These are phyloP conservation scores for Monosporascus sp. DNA, from an alignment of 2,329 filamentous ascomycete species.

Conservation along the genomic window DNA sequence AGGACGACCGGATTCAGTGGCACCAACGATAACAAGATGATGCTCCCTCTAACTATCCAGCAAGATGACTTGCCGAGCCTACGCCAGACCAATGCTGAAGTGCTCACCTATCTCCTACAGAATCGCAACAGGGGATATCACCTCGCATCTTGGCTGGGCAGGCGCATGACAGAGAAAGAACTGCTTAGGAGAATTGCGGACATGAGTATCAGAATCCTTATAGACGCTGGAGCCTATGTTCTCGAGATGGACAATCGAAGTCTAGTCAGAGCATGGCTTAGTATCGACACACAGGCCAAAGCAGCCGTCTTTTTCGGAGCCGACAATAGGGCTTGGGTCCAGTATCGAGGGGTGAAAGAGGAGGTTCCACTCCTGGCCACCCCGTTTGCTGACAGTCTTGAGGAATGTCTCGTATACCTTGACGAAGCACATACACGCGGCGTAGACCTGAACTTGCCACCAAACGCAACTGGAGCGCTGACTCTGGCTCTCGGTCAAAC, in stretches of 20 bases:
- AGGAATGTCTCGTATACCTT: slow-evolving; percentile 50
- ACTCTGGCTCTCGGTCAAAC: slow-evolving; percentile 53
- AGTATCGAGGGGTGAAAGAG: slow-evolving; percentile 29
- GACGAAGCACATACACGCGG: slow-evolving; percentile 57
- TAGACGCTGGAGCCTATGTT: slow-evolving; percentile 63
- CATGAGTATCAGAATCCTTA: slow-evolving; percentile 44
- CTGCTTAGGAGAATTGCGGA: slow-evolving; percentile 36
- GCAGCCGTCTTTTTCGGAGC: slow-evolving; percentile 51
- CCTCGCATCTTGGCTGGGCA: slow-evolving; percentile 17
- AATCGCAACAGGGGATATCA: slow-evolving; percentile 43
- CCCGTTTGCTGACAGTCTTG: slow-evolving; percentile 48
- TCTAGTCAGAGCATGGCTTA: slow-evolving; percentile 47
- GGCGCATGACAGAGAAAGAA: slow-evolving; percentile 36
- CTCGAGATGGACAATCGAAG: slow-evolving; percentile 53
- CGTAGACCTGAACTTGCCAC: slow-evolving; percentile 53
- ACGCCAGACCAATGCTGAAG: slow-evolving; percentile 57
- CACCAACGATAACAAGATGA: slow-evolving; percentile 60
- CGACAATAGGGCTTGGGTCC: slow-evolving; percentile 39
- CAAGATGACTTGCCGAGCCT: slow-evolving; percentile 55
- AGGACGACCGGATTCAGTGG: slow-evolving; percentile 66
- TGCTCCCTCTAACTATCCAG: slow-evolving; percentile 55
- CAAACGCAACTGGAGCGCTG: slow-evolving; percentile 42
- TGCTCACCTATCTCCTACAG: slow-evolving; percentile 53
- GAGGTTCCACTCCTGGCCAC: slow-evolving; percentile 43
- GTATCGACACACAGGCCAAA: slow-evolving; percentile 33